Conservation (phyloP, 208 protist genomes). For the Spongospora subterranea region DNA sequence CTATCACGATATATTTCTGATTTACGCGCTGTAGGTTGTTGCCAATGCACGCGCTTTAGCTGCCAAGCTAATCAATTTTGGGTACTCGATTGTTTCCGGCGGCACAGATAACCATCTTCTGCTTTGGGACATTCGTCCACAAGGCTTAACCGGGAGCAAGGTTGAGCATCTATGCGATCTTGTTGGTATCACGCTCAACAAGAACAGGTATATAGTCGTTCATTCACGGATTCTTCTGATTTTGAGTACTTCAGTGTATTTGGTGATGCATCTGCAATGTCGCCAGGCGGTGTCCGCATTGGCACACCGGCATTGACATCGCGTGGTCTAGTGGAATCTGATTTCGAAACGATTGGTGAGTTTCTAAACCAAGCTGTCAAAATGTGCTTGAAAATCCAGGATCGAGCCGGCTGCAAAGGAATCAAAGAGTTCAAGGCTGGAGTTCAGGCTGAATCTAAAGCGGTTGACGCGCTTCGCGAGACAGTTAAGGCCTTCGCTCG, state of each 20-base stretch:
- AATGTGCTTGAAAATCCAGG: slow-evolving; percentile 80
- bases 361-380: slow-evolving; percentile 85
- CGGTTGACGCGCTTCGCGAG: background rate
- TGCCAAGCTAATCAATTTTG: slow-evolving; percentile 78
- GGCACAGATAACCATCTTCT: slow-evolving; percentile 97
- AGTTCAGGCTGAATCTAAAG: slow-evolving; percentile 68
- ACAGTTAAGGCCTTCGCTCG: slow-evolving; percentile 27
- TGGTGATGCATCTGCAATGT: slow-evolving; percentile 89
- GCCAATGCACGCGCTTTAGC: slow-evolving; percentile 85
- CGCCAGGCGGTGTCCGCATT: slow-evolving; percentile 90
- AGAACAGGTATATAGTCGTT: slow-evolving; percentile 81
- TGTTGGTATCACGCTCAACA: slow-evolving; percentile 91
- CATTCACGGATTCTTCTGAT: slow-evolving; percentile 2
- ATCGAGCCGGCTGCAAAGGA: background rate
- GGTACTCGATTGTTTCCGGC: slow-evolving; percentile 89
- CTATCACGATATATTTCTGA: background rate
- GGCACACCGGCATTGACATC: slow-evolving; percentile 93
- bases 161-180: slow-evolving; percentile 87
- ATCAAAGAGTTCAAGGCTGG: background rate
- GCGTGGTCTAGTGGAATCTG: slow-evolving; percentile 86
- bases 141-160: slow-evolving; percentile 90
- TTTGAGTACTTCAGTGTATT: slow-evolving; percentile 78
- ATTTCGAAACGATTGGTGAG: slow-evolving; percentile 86
- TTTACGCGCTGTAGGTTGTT: slow-evolving; percentile 10
- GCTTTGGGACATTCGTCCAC: slow-evolving; percentile 93